Evolutionary conservation across 139 green algal species (phyloP), one percentile per base, ranked within the genome.

Genomic region (Coelastrella sp.): DNA sequence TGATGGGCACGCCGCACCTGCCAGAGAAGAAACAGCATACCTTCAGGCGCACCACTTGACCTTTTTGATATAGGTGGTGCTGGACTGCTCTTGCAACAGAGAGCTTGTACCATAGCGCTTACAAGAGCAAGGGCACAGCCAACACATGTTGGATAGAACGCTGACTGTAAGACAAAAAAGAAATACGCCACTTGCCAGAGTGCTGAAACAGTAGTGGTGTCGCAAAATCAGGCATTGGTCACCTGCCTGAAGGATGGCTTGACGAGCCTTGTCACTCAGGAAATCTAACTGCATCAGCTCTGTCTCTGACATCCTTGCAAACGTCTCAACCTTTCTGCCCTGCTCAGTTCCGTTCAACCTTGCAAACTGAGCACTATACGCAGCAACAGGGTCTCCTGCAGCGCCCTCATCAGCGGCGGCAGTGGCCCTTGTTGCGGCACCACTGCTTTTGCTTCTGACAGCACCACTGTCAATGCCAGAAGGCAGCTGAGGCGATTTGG

Each of bases 231-330:
- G 35, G 35, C 35, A 49, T 49, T 3, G 35, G 35, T 49, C 1
- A 49, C 90, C 22, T 59, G 90, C 87, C 87, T 92, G 87, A 3
- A 4, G 17, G 49, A 90, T 80, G 3, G 87, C 83, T 56, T 56
- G 61, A 60, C 75, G 79, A 7, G 87, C 87, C 3, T 85, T 76
- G 1, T 9, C 0, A 7, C 66, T 57, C 59, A 93, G 6, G 24
- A 87, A 90, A 49, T 91, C 76, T 58, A 93, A 20, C 68, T 90
- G 72, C 22, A 14, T 8, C 57, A 93, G 27, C 84, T 92, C 68
- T 24, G 27, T 24, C 6, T 82, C 83, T 58, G 63, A 60, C 91
- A 92, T 89, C 0, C 88, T 60, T 1, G 91, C 87, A 81, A 89
- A 90, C 10, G 65, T 76, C 65, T 93, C 91, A 11, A 93, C 75